A percentile compares a stretch with the other conserved stretches of the same genome.
Evolutionary conservation across 2,329 filamentous ascomycete genomes (phyloP).

Genomic region (Phaeomoniella chlamydospora): DNA sequence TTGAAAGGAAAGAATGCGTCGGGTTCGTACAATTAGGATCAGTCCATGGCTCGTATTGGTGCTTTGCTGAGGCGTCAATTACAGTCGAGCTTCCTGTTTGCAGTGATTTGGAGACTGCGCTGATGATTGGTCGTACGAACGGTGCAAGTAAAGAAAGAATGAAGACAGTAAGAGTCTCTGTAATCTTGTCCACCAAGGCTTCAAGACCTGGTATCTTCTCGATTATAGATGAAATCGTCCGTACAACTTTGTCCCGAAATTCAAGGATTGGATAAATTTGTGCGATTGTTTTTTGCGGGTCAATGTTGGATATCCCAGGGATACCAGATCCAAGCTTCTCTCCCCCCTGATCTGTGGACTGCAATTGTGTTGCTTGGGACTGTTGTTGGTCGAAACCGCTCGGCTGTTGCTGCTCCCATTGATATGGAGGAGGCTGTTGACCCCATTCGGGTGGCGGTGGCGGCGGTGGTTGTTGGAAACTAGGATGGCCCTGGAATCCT

Average conservation of each 20-base stretch:
- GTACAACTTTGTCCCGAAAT: constrained; percentile 89
- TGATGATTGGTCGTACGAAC: constrained; percentile 84
- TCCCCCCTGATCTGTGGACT: constrained; percentile 11
- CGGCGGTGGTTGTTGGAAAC: constrained; percentile 1
- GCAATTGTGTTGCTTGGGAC: constrained; percentile 2
- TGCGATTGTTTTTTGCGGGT: constrained; percentile 58
- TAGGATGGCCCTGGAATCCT: constrained; percentile 5
- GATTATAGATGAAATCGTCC: constrained; percentile 69
- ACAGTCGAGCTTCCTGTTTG: constrained; percentile 72
- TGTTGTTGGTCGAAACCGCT: constrained; percentile 4
- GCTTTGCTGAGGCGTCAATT: constrained; percentile 51
- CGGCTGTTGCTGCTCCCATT: constrained; percentile 2
- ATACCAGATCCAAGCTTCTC: constrained; percentile 37
- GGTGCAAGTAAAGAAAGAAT: constrained; percentile 81
- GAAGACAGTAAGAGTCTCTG: constrained; percentile 83
- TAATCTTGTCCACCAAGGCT: constrained; percentile 80
- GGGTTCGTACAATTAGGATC: constrained; percentile 62
- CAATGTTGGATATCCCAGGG: constrained; percentile 65
- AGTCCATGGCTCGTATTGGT: constrained; percentile 69
- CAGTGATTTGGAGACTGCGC: constrained; percentile 65
- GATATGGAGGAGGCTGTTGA: constrained; percentile 3
- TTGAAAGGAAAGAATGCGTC: constrained; percentile 70
- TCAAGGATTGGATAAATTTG: constrained; percentile 91
- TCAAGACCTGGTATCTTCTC: constrained; percentile 86
- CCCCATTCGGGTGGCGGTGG: constrained; percentile 2